Percentiles rank a stretch among this genome's conserved stretches.
phyloP scores from a whole-genome alignment of 768 basidiomycete species.

The Podaxis mareebaensis region DNA sequence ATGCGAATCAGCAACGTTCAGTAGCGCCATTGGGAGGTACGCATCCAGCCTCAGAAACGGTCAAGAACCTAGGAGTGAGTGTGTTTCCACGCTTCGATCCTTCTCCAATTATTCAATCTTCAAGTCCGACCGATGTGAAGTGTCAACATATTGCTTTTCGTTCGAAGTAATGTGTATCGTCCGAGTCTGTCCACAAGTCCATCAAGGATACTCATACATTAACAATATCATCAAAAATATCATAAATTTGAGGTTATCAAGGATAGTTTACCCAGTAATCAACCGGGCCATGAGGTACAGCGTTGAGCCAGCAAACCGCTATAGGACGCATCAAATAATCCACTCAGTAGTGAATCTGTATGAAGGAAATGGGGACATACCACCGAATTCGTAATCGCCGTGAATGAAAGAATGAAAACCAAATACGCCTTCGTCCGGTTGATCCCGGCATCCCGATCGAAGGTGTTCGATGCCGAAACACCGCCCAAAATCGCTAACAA shows the following conservation, averaged over 20 bases:
- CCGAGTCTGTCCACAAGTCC: not conserved
- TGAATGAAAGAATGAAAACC: slow-evolving; percentile 78
- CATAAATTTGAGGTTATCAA: not conserved
- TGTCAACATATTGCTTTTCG: not conserved
- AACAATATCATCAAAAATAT: not conserved
- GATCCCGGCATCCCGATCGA: slow-evolving; percentile 46
- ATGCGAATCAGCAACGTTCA: too few species aligned
- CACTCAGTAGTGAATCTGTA: not conserved
- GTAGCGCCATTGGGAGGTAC: too few species aligned
- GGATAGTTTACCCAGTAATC: slow-evolving; percentile 29
- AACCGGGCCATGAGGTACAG: slow-evolving; percentile 32
- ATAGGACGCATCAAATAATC: not conserved
- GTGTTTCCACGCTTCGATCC: too few species aligned
- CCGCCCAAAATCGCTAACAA: slow-evolving; percentile 70
- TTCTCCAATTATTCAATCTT: not conserved
- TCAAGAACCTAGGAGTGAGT: too few species aligned
- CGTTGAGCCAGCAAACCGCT: slow-evolving; percentile 35
- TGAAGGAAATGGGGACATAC: slow-evolving; percentile 29
- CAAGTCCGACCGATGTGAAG: not conserved
- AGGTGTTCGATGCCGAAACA: slow-evolving; percentile 56
- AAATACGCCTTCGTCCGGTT: slow-evolving; percentile 74
- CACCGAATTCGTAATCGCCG: slow-evolving; percentile 74
- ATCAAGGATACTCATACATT: not conserved
- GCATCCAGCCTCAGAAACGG: too few species aligned
- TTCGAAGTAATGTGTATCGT: not conserved